Base-by-base conservation (phyloP, 2,329 filamentous ascomycete species). In the Fonsecaea pedrosoi region DNA sequence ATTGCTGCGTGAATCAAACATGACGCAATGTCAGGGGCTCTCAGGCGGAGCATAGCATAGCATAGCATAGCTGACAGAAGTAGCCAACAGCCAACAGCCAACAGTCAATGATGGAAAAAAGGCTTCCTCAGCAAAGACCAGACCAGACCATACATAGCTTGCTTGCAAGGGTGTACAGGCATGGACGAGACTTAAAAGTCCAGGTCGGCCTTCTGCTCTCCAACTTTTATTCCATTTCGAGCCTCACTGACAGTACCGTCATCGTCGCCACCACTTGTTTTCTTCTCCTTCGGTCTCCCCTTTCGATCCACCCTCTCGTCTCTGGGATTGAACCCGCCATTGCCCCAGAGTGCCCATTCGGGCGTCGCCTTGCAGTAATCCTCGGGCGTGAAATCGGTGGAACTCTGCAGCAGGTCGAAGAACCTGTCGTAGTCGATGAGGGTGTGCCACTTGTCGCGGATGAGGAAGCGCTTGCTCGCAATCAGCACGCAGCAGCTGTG, bases 261-360 rank as follows among this genome's bases (percentile, higher is more conserved):
- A 6, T 32, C 30, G 30, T 32, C 30, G 4, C 30, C 30, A 32
- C 30, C 59, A 5, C 34, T 35, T 6, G 9, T 21, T 25, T 56
- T 64, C 25, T 15, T 40, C 32, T 66, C 69, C 56, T 72, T 73
- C 12, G 70, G 70, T 34, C 67, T 67, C 1, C 94, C 93, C 80
- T 97, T 97, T 72, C 90, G 86, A 78, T 94, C 91, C 8, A 97
- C 93, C 70, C 94, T 86, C 77, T 91, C 87, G 79, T 98, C 95
- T 57, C 91, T 85, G 0, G 94, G 94, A 80, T 98, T 92, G 77
- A 98, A 98, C 0, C 94, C 95, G 1, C 94, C 94, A 71, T 94
- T 92, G 0, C 94, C 95, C 92, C 93, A 98, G 18, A 90, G 87
- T 9, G 94, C 94, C 95, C 94, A 98, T 76, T 97, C 92, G 0